Evolutionary conservation across 305 asterid species (phyloP).

Genomic region (Salvia sclarea): DNA sequence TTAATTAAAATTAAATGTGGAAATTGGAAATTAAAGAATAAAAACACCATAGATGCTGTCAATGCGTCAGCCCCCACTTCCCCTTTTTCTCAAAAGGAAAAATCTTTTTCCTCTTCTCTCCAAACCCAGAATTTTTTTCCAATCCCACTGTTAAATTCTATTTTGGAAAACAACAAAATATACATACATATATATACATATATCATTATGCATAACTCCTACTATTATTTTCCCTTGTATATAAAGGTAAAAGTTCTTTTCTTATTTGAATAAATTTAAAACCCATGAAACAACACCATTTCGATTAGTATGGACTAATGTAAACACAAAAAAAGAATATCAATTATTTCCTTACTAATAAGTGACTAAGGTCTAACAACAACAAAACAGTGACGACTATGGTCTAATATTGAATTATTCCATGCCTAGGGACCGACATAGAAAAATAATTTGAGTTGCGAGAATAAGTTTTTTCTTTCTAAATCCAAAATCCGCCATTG

Average conservation of each 20-base stretch:
- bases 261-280: no score
- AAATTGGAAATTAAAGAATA: no score
- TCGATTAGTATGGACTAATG: background rate
- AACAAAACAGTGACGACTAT: no score
- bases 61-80: slow-evolving; percentile 51
- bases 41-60: slow-evolving; percentile 41
- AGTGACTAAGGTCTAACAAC: no score
- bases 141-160: slow-evolving; percentile 22
- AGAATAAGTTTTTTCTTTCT: no score
- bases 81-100: slow-evolving; percentile 25
- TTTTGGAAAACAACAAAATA: slow-evolving; percentile 23
- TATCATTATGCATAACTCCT: no score
- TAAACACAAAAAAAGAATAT: background rate
- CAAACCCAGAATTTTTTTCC: slow-evolving; percentile 26
- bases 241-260: background rate
- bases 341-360: no score
- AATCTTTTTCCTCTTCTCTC: slow-evolving; percentile 28
- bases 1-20: no score
- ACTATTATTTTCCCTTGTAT: background rate
- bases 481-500: no score
- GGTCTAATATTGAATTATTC: no score
- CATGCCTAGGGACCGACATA: no score
- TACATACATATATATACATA: background rate
- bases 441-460: no score
- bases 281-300: background rate